A percentile compares a stretch with the other conserved stretches of the same genome.
Evolutionary conservation across 371 early-diverging fungal genomes (phyloP).

Genomic region (Lichtheimia hyalospora): DNA sequence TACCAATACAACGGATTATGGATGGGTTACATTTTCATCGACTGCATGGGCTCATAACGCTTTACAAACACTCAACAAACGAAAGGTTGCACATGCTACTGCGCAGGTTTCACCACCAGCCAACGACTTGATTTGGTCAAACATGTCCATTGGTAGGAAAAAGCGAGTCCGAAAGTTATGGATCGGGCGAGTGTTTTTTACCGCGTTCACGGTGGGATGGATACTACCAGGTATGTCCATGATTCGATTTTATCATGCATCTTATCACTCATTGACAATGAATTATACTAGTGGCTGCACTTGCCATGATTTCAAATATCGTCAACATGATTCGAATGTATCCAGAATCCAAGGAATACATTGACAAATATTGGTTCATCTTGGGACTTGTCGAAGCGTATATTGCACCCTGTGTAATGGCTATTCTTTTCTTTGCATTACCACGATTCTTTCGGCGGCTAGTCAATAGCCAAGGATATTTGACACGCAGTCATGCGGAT

Average conservation of each 20-base stretch:
- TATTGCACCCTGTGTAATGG: conserved; percentile 67
- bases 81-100: conserved; percentile 15
- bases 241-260: too few species aligned
- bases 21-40: conserved; percentile 65
- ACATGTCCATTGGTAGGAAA: conserved; percentile 56
- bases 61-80: background rate
- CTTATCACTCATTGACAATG: too few species aligned
- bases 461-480: conserved; percentile 69
- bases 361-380: conserved; percentile 39
- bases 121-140: conserved; percentile 79
- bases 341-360: conserved; percentile 40
- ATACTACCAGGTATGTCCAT: conserved; percentile 57
- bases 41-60: conserved; percentile 41
- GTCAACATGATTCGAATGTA: conserved; percentile 54
- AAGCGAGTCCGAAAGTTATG: conserved; percentile 50
- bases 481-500: conserved; percentile 65
- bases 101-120: conserved; percentile 65
- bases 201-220: conserved; percentile 60
- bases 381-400: conserved; percentile 65
- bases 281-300: conserved; percentile 28
- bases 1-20: conserved; percentile 41
- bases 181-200: conserved; percentile 54
- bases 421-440: conserved; percentile 59
- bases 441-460: conserved; percentile 63
- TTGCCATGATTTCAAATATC: conserved; percentile 59